phyloP scores from a whole-genome alignment of 1,139 yeast species.

The Suhomyces atakaporum region DNA sequence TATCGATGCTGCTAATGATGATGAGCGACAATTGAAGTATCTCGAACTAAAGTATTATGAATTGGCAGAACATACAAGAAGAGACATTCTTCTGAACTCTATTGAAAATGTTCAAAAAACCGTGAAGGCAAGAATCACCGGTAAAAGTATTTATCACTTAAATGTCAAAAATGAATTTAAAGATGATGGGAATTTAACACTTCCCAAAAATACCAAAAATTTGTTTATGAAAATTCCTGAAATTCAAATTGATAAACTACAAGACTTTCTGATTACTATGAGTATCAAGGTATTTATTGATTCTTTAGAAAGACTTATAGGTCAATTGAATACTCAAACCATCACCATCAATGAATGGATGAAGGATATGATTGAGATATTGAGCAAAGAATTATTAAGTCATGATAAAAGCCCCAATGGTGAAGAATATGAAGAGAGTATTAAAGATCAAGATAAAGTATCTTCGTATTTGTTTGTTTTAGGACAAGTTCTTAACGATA shows the following conservation, averaged over 20 bases:
- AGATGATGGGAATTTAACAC: constrained; percentile 34
- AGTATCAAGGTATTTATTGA: constrained; percentile 23
- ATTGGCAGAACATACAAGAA: constrained; percentile 64
- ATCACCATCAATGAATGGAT: constrained; percentile 57
- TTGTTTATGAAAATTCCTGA: constrained; percentile 35
- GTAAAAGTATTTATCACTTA: constrained; percentile 24
- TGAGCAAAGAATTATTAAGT: constrained; percentile 47
- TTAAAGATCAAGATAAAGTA: constrained; percentile 72
- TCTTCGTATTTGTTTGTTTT: constrained; percentile 65
- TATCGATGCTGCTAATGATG: constrained; percentile 14
- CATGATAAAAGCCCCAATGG: constrained; percentile 62
- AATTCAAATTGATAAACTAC: constrained; percentile 23
- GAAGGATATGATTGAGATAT: constrained; percentile 43
- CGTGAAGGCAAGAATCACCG: constrained; percentile 27
- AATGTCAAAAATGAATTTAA: constrained; percentile 13
- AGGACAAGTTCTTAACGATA: constrained; percentile 56
- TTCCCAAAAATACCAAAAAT: constrained; percentile 41
- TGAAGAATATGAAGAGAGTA: constrained; percentile 73
- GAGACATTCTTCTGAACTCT: constrained; percentile 51
- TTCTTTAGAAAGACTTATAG: constrained; percentile 25
- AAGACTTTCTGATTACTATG: constrained; percentile 23
- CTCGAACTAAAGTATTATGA: constrained; percentile 50
- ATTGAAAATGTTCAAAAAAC: constrained; percentile 34
- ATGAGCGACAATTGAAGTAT: constrained; percentile 19
- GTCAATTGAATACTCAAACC: constrained; percentile 59